Evolutionary conservation across 2,329 filamentous ascomycete genomes (phyloP).

Genomic region (Neofusicoccum sp.): DNA sequence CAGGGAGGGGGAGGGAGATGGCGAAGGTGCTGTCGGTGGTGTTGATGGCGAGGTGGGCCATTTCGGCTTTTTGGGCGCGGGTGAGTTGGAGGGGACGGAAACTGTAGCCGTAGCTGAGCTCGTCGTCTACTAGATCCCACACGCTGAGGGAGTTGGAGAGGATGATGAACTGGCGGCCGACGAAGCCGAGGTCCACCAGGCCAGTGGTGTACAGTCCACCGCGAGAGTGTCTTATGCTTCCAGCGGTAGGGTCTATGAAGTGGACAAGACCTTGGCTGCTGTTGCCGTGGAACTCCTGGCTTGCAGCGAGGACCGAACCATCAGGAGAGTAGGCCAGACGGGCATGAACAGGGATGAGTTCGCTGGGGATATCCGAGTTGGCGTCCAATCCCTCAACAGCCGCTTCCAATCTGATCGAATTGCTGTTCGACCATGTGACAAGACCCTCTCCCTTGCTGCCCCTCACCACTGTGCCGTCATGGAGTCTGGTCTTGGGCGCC

Average conservation of each 20-base stretch:
- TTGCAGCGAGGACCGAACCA: conserved; percentile 36
- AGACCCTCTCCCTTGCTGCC: conserved; percentile 52
- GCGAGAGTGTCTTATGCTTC: conserved; percentile 64
- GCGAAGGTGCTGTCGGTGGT: conserved; percentile 48
- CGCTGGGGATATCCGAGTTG: conserved; percentile 25
- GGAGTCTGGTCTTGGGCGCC: conserved; percentile 68
- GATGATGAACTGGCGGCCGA: conserved; percentile 72
- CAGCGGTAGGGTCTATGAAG: conserved; percentile 71
- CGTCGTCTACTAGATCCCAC: conserved; percentile 80
- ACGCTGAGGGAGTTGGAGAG: conserved; percentile 72
- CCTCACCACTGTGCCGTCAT: conserved; percentile 65
- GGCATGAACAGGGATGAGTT: conserved; percentile 52
- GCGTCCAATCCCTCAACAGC: conserved; percentile 30
- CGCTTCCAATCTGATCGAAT: conserved; percentile 47
- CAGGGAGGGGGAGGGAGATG: conserved; percentile 33
- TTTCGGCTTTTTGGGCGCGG: conserved; percentile 40
- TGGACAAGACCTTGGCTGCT: conserved; percentile 63
- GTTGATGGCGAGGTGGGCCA: conserved; percentile 68
- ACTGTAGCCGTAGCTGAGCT: conserved; percentile 65
- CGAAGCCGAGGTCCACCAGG: conserved; percentile 66
- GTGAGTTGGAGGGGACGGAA: conserved; percentile 48
- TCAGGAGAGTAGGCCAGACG: conserved; percentile 67
- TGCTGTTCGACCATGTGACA: conserved; percentile 72
- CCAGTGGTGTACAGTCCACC: conserved; percentile 65
- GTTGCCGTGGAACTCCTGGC: conserved; percentile 32